phyloP scores from a whole-genome alignment of 2,329 filamentous ascomycete genomes.

The Diaporthe citriasiana region DNA sequence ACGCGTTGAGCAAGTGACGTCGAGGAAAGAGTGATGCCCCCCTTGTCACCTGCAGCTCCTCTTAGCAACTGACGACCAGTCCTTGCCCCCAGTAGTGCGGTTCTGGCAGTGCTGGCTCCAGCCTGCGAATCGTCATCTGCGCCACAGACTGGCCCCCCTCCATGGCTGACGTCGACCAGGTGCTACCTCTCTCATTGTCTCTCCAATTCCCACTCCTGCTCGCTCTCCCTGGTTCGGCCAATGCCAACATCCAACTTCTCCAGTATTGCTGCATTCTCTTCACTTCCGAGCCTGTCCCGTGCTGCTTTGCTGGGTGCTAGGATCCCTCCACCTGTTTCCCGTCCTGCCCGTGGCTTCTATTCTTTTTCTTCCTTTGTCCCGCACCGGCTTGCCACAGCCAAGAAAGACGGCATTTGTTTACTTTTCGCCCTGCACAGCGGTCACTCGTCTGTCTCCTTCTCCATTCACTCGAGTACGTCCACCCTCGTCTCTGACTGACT shows the following conservation, averaged over 20 bases:
- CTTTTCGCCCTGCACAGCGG: background rate
- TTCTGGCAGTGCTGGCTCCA: background rate
- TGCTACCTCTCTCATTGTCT: constrained; percentile 13
- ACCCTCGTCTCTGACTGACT: background rate
- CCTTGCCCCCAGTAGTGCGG: background rate
- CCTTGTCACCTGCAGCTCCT: constrained; percentile 17
- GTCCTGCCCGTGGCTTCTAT: constrained; percentile 4
- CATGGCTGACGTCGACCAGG: constrained; percentile 37
- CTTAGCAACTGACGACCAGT: constrained; percentile 1
- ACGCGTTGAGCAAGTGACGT: constrained; percentile 25
- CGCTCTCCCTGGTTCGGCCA: constrained; percentile 17
- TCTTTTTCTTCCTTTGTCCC: background rate
- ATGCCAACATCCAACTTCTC: constrained; percentile 21
- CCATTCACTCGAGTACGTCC: constrained; percentile 9
- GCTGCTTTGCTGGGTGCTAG: constrained; percentile 3
- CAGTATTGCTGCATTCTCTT: constrained; percentile 23
- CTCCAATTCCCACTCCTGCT: background rate
- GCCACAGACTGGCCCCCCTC: constrained; percentile 31
- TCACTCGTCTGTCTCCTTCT: background rate
- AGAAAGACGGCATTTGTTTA: constrained; percentile 19
- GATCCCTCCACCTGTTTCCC: constrained; percentile 1
- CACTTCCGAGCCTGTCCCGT: background rate
- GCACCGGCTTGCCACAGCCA: constrained; percentile 11
- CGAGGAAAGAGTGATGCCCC: background rate
- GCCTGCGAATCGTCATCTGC: constrained; percentile 39